Evolutionary conservation across 257 asterid species (phyloP), one percentile per base, ranked within the genome.

Genomic region (Marsdenia floribunda): DNA sequence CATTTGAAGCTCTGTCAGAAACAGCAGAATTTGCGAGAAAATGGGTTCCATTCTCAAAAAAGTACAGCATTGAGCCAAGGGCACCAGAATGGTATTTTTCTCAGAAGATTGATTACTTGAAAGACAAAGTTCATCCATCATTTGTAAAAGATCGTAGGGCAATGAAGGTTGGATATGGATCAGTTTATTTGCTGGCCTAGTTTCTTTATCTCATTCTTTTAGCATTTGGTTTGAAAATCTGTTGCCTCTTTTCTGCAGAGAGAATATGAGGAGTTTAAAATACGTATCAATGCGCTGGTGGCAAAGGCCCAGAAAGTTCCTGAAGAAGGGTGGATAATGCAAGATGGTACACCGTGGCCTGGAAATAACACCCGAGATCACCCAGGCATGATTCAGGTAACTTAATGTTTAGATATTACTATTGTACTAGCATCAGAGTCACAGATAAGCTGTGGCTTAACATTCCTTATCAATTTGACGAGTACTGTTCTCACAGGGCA

Each of bases 321-420:
- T 79, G 98, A 93, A 76, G 98, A 91, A 82, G 98, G 98, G 70
- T 93, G 98, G 98, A 86, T 87, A 77, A 93, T 93, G 98, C 98
- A 93, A 85, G 98, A 93, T 80, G 98, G 98, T 72, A 93, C 98
- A 72, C 97, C 98, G 3, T 93, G 98, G 98, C 97, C 98, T 79
- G 98, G 98, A 82, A 91, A 93, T 86, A 91, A 93, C 86, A 90
- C 86, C 75, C 87, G 98, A 83, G 98, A 93, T 85, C 98, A 93
- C 86, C 98, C 98, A 21, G 98, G 98, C 81, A 93, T 93, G 98
- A 93, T 93, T 73, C 98, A 93, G 96, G 98, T 91, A 80, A 84
- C 71, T 73, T 73, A 54, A 26, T 61, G 70, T 73, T 53, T n/a
- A 42, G 24, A 4, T 40, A 29, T 37, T 55, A 11, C 16, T 19